These are phyloP conservation scores for Urtica urens DNA, from an alignment of 306 rosid genomes.

Conservation along the genomic window DNA sequence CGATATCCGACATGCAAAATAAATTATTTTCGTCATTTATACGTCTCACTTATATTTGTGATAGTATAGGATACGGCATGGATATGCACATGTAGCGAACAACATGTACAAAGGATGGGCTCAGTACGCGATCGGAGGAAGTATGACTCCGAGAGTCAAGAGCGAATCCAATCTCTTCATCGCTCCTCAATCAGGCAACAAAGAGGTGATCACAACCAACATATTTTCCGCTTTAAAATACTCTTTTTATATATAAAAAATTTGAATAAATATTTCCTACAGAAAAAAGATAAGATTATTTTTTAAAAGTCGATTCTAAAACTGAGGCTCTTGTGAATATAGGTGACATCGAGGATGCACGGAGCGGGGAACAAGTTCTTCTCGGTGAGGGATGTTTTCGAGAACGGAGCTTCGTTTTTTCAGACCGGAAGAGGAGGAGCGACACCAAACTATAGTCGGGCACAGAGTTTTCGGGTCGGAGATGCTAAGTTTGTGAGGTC, in stretches of 20 bases:
- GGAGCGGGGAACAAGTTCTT: conserved; percentile 10
- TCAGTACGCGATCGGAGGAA: conserved; percentile 37
- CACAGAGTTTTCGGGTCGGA: conserved; percentile 19
- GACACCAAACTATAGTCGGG: conserved; percentile 13
- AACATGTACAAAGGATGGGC: conserved; percentile 30
- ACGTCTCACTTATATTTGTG: too few relatives aligned
- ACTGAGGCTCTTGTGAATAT: not conserved
- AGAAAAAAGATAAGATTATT: not conserved
- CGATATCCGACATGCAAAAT: too few relatives aligned
- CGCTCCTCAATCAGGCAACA: conserved; percentile 22
- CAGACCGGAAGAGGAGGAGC: conserved; percentile 12
- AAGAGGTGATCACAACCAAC: too few relatives aligned
- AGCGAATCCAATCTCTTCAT: conserved; percentile 36
- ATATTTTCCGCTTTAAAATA: too few relatives aligned
- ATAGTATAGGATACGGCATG: conserved; percentile 24
- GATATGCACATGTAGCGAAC: conserved; percentile 35
- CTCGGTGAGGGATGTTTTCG: conserved; percentile 22
- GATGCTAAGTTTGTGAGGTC: conserved; percentile 19
- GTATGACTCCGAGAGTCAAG: conserved; percentile 38
- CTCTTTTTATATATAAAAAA: too few relatives aligned
- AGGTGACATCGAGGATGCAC: conserved; percentile 23
- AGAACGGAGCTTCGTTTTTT: conserved; percentile 26
- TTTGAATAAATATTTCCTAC: too few relatives aligned
- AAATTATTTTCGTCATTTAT: too few relatives aligned
- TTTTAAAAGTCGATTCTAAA: not conserved